Evolutionary conservation across 2,329 filamentous ascomycete genomes (phyloP).

Genomic region (Huntiella bhutanensis): DNA sequence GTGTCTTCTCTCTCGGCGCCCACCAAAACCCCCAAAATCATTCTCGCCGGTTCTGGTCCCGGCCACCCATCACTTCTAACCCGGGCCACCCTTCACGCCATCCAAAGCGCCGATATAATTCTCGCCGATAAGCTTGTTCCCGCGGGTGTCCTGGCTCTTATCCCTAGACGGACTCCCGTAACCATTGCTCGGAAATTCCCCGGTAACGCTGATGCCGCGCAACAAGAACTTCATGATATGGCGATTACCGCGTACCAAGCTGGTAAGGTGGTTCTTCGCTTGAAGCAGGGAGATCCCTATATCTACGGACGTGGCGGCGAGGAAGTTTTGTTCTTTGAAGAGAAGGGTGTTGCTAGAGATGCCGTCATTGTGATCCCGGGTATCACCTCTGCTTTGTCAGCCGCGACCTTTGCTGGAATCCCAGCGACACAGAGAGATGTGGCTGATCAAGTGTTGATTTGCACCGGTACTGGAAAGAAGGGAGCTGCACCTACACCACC

Average conservation of each 20-base stretch:
- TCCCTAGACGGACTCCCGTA: conserved; percentile 74
- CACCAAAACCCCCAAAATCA: conserved; percentile 54
- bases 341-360: conserved; percentile 43
- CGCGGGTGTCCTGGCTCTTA: conserved; percentile 65
- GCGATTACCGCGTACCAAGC: conserved; percentile 46
- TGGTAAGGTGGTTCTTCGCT: conserved; percentile 64
- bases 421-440: conserved; percentile 78
- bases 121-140: conserved; percentile 78
- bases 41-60: conserved; percentile 80
- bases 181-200: conserved; percentile 95
- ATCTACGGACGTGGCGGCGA: conserved; percentile 90
- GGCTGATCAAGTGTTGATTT: conserved; percentile 85
- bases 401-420: conserved; percentile 73
- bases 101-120: conserved; percentile 56
- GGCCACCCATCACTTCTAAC: conserved; percentile 87
- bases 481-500: conserved; percentile 69
- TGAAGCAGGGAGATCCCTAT: conserved; percentile 96
- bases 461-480: conserved; percentile 86
- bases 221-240: conserved; percentile 68
- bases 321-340: conserved; percentile 69
- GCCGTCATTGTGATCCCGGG: conserved; percentile 59
- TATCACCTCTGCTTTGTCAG: conserved; percentile 72
- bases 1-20: conserved; percentile 14
- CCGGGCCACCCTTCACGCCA: conserved; percentile 58
- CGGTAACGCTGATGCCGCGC: conserved; percentile 83